These are phyloP conservation scores for Saccharum officinarum DNA, from an alignment of 176 grass and related monocot species.

Conservation along the genomic window DNA sequence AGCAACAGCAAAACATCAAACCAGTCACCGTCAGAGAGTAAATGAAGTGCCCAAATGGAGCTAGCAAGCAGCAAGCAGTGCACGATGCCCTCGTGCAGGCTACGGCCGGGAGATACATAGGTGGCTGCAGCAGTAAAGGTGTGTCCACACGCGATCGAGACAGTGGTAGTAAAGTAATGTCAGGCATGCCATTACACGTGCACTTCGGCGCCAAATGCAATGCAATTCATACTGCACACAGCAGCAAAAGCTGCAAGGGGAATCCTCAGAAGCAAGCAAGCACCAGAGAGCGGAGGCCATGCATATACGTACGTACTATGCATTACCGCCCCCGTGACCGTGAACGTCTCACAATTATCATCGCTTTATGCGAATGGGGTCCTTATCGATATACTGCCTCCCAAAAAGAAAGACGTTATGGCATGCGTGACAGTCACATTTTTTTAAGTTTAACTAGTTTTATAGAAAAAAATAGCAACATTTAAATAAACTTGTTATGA, in stretches of 20 bases:
- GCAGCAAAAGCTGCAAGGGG: background rate
- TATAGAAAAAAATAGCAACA: too few species aligned
- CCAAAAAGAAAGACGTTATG: too few species aligned
- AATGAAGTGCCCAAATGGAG: slow-evolving; percentile 33
- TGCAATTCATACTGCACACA: background rate
- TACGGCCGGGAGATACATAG: background rate
- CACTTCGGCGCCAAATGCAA: background rate
- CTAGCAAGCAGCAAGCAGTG: background rate
- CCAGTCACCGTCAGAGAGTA: background rate
- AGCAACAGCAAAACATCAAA: background rate
- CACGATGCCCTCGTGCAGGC: slow-evolving; percentile 47
- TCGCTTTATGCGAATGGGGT: too few species aligned
- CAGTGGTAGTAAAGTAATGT: slow-evolving; percentile 29
- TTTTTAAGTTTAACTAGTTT: too few species aligned
- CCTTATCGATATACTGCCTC: too few species aligned
- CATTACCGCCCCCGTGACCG: slow-evolving; percentile 26
- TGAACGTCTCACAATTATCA: background rate
- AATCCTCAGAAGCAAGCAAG: background rate
- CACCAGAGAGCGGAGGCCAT: background rate
- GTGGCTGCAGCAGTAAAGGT: background rate
- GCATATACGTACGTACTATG: background rate
- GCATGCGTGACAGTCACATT: too few species aligned
- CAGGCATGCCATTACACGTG: slow-evolving; percentile 13
- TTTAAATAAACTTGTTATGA: too few species aligned
- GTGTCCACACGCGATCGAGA: background rate